Conservation (phyloP, 192 early-diverging fungal species). For the Funneliformis geosporum region DNA sequence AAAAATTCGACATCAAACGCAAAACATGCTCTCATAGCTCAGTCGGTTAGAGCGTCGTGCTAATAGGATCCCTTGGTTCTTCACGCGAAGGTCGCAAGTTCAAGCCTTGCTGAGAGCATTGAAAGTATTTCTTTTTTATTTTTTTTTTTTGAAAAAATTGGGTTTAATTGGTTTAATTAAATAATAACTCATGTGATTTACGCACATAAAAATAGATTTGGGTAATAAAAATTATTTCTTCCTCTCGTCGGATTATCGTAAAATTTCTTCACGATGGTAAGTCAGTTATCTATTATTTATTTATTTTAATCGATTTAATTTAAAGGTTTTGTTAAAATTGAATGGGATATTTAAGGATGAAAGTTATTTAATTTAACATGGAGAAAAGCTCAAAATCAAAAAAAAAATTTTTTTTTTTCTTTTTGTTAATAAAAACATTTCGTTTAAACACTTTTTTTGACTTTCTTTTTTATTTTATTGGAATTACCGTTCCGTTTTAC, state of each 20-base stretch:
- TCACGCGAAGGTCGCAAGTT: constrained; percentile 33
- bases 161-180: too few species aligned
- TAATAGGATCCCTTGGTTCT: neutral
- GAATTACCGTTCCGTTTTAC: neutral
- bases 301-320: neutral
- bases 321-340: neutral
- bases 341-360: neutral
- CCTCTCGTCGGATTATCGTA: neutral
- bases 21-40: constrained; percentile 28
- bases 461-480: neutral
- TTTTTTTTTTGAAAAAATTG: neutral
- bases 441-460: neutral
- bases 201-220: neutral
- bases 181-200: neutral
- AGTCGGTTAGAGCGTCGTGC: constrained; percentile 36
- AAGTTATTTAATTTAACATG: neutral
- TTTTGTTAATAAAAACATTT: neutral
- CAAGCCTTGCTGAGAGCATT: constrained; percentile 27
- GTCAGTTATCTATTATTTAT: neutral
- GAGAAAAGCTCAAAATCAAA: neutral
- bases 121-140: neutral
- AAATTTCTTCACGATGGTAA: neutral
- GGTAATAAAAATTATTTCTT: neutral
- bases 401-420: neutral
- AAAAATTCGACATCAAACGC: too few species aligned